Percentiles rank a stretch among this genome's conserved stretches.
Conservation (phyloP, 2,329 filamentous ascomycete genomes). For the Paraphoma chrysanthemicola region DNA sequence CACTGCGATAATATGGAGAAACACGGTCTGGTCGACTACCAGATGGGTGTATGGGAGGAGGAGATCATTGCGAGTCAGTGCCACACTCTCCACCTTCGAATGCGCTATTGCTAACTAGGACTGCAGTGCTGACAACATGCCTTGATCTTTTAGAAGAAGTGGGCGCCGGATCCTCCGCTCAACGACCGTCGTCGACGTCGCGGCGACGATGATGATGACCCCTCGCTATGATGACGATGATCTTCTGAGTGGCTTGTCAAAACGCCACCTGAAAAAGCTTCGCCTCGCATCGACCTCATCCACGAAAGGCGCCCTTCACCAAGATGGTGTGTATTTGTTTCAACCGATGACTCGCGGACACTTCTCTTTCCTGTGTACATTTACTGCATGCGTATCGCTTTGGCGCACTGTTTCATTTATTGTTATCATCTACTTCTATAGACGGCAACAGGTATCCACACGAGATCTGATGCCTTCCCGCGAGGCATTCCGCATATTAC, state of each 20-base stretch:
- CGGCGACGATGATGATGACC: slow-evolving; percentile 44
- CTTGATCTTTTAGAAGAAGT: slow-evolving; percentile 60
- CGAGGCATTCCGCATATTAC: slow-evolving; percentile 15
- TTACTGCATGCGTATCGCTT: slow-evolving; percentile 27
- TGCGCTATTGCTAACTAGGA: slow-evolving; percentile 7
- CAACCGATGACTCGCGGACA: slow-evolving; percentile 4
- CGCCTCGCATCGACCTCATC: slow-evolving; percentile 19
- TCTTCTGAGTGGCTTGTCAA: slow-evolving; percentile 19
- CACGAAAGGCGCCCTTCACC: slow-evolving; percentile 8
- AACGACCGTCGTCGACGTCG: slow-evolving; percentile 38
- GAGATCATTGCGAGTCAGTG: slow-evolving; percentile 81
- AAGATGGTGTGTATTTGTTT: background rate
- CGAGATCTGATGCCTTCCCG: slow-evolving; percentile 2
- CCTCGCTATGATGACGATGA: slow-evolving; percentile 8
- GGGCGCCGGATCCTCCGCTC: slow-evolving; percentile 38
- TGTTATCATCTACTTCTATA: slow-evolving; percentile 17
- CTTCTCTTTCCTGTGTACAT: slow-evolving; percentile 35
- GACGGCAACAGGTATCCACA: slow-evolving; percentile 16
- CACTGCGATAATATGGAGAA: slow-evolving; percentile 87
- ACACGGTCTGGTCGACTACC: slow-evolving; percentile 94
- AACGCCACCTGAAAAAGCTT: slow-evolving; percentile 19
- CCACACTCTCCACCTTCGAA: background rate
- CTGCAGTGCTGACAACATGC: slow-evolving; percentile 59
- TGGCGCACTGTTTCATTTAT: slow-evolving; percentile 11
- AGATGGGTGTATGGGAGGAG: slow-evolving; percentile 96